Conservation (phyloP, 2,329 filamentous ascomycete genomes). For the Pestalotiopsis sp. region DNA sequence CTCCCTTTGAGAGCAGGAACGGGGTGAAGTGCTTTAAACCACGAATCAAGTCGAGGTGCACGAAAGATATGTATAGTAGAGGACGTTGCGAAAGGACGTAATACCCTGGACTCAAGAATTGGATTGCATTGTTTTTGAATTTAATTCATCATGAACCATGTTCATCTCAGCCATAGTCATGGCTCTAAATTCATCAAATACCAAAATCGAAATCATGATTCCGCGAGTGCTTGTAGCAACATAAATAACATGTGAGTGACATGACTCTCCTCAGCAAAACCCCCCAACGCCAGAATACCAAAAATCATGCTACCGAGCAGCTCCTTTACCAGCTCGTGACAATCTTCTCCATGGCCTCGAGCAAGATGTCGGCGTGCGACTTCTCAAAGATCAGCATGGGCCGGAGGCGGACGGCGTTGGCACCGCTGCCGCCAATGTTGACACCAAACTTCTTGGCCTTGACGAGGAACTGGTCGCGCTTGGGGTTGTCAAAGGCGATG, state of each 20-base stretch:
- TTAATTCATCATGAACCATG: not conserved
- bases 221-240: not conserved
- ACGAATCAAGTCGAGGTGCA: no score
- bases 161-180: not conserved
- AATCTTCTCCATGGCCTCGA: conserved; percentile 79
- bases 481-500: conserved; percentile 86
- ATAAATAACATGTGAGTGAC: not conserved
- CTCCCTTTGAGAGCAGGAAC: no score
- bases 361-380: conserved; percentile 83
- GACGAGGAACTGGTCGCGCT: conserved; percentile 76
- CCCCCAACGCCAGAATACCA: not conserved
- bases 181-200: not conserved
- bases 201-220: not conserved
- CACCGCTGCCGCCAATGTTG: conserved; percentile 85
- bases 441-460: conserved; percentile 80
- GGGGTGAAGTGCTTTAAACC: no score
- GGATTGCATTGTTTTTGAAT: not conserved
- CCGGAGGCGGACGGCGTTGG: conserved; percentile 74
- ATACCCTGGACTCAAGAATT: not conserved
- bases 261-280: not conserved
- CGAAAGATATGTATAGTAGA: no score
- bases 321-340: conserved; percentile 44
- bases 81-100: not conserved
- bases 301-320: not conserved
- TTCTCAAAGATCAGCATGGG: conserved; percentile 94